Conservation (phyloP, 2,329 filamentous ascomycete genomes). For the Phaeosphaeria sp. region DNA sequence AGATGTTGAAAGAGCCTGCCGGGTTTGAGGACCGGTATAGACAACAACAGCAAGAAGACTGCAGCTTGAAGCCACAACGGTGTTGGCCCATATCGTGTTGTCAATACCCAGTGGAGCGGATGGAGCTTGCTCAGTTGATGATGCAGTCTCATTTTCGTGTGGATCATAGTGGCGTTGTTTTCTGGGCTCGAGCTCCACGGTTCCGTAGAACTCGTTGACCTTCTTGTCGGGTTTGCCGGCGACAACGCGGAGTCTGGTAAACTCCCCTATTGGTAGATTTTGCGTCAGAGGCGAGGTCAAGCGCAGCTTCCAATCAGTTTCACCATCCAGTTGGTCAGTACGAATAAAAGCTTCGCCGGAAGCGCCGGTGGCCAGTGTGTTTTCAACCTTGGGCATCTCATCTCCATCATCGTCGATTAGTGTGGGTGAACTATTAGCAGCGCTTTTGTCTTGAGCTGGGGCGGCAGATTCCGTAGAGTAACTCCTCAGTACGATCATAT, state of each 20-base stretch:
- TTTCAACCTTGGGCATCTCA: slow-evolving; percentile 22
- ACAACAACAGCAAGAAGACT: slow-evolving; percentile 87
- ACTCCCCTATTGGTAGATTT: slow-evolving; percentile 73
- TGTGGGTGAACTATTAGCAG: slow-evolving; percentile 10
- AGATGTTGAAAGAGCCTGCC: slow-evolving; percentile 91
- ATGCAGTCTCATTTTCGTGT: slow-evolving; percentile 34
- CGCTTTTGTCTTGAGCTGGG: slow-evolving; percentile 4
- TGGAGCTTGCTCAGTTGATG: slow-evolving; percentile 42
- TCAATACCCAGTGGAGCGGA: slow-evolving; percentile 86
- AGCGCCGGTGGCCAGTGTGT: slow-evolving; percentile 38
- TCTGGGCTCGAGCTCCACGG: slow-evolving; percentile 73
- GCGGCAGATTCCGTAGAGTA: slow-evolving; percentile 52
- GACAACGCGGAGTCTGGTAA: slow-evolving; percentile 70
- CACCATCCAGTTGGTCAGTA: slow-evolving; percentile 95
- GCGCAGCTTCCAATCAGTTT: slow-evolving; percentile 98
- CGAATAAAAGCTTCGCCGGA: slow-evolving; percentile 93
- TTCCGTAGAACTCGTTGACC: slow-evolving; percentile 95
- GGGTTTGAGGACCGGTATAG: slow-evolving; percentile 93
- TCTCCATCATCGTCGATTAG: slow-evolving; percentile 30
- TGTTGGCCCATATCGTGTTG: slow-evolving; percentile 99
- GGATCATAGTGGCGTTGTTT: slow-evolving; percentile 57
- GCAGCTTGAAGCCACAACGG: slow-evolving; percentile 91
- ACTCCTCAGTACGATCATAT: slow-evolving; percentile 91
- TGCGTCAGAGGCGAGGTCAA: slow-evolving; percentile 87
- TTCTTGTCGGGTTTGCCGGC: slow-evolving; percentile 91